Evolutionary conservation across 2,329 filamentous ascomycete species (phyloP).

Genomic region (Fusarium metavorans): DNA sequence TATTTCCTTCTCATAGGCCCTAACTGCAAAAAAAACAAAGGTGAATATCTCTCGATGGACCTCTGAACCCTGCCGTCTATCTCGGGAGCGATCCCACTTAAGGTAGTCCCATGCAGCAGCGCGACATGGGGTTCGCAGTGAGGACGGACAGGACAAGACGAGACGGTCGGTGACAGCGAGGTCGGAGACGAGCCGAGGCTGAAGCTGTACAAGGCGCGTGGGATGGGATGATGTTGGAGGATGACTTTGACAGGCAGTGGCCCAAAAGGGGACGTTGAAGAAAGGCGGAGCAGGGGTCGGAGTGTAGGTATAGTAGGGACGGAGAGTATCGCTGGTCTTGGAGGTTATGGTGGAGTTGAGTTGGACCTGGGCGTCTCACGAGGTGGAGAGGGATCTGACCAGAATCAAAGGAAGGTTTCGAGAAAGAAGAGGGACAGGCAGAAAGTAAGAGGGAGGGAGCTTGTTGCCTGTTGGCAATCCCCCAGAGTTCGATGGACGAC

Average conservation of each 20-base stretch:
- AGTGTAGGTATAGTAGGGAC: neutral
- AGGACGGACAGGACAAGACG: neutral
- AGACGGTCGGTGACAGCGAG: neutral
- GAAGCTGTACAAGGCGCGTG: conserved; percentile 6
- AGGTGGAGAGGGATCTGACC: neutral
- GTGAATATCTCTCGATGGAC: conserved; percentile 27
- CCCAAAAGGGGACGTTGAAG: conserved; percentile 23
- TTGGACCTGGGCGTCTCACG: neutral
- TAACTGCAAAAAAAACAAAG: conserved; percentile 24
- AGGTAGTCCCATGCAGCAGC: conserved; percentile 33
- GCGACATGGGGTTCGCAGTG: conserved; percentile 29
- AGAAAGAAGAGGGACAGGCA: neutral
- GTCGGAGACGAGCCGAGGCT: conserved; percentile 8
- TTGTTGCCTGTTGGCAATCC: neutral
- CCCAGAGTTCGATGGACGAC: neutral
- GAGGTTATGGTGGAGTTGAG: conserved; percentile 17
- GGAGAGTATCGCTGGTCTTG: neutral
- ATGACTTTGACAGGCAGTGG: conserved; percentile 9
- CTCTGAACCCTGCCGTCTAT: conserved; percentile 32
- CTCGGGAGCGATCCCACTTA: conserved; percentile 45
- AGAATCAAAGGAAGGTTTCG: neutral
- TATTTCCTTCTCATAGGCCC: conserved; percentile 24
- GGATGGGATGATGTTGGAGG: conserved; percentile 27
- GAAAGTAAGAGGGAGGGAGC: neutral
- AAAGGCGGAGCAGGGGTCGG: conserved; percentile 16